phyloP scores from a whole-genome alignment of 1,284 basidiomycete species.

The Tilletiaria anomala region DNA sequence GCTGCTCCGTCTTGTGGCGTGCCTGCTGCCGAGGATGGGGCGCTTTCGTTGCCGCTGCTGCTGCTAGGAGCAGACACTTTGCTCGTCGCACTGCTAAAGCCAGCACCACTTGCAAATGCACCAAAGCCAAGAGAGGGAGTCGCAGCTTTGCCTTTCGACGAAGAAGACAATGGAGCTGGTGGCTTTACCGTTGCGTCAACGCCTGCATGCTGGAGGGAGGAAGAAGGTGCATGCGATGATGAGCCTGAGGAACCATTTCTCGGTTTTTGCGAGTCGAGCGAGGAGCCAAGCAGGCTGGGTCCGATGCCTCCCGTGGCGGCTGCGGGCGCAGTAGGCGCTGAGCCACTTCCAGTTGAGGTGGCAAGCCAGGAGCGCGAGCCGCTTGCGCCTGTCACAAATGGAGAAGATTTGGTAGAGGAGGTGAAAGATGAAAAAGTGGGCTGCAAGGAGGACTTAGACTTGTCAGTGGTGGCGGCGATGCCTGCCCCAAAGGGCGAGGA shows the following conservation, averaged over 20 bases:
- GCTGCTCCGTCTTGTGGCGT: too few species aligned
- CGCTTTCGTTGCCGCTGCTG: too few species aligned
- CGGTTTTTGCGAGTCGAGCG: too few species aligned
- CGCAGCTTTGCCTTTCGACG: background rate
- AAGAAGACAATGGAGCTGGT: background rate
- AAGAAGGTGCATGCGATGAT: too few species aligned
- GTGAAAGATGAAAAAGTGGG: background rate
- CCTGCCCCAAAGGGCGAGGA: too few species aligned
- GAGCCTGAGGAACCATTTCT: too few species aligned
- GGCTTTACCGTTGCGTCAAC: too few species aligned
- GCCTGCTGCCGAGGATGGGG: too few species aligned
- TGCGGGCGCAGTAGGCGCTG: too few species aligned
- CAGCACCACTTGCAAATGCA: conserved; percentile 18
- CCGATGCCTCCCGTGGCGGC: background rate
- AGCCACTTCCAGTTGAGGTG: too few species aligned
- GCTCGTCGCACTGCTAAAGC: conserved; percentile 12
- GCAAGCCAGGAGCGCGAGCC: background rate
- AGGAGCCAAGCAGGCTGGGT: background rate
- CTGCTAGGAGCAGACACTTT: too few species aligned
- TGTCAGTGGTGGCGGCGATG: background rate
- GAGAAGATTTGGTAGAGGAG: background rate
- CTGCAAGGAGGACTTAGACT: background rate
- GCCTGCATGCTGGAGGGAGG: too few species aligned
- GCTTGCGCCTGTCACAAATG: background rate
- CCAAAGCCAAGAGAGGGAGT: conserved; percentile 17